Conservation (phyloP, 306 rosid genomes). For the Abrus precatorius region DNA sequence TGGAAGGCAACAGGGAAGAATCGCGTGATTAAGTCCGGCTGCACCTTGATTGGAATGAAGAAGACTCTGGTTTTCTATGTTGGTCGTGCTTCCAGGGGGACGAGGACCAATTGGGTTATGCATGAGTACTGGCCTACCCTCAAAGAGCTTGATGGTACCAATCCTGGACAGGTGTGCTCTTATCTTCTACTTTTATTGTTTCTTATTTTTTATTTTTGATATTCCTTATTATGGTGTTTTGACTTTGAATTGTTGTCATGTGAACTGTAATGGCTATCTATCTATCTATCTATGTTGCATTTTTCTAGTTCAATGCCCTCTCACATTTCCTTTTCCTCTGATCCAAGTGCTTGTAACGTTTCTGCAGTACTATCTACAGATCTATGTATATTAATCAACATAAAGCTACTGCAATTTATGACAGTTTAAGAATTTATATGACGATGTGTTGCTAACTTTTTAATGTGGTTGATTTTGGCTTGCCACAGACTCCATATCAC, state of each 20-base stretch:
- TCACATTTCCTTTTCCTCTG: background rate
- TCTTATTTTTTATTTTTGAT: background rate
- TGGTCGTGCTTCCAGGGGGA: conserved; percentile 96
- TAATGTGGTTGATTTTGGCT: conserved; percentile 45
- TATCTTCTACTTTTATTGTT: background rate
- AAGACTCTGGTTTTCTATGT: conserved; percentile 90
- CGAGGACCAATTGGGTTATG: conserved; percentile 94
- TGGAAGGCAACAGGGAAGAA: conserved; percentile 99
- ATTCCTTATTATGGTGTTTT: conserved; percentile 3
- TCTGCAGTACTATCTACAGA: conserved; percentile 6
- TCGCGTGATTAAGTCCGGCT: conserved; percentile 82
- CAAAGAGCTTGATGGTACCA: conserved; percentile 90
- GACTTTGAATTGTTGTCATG: background rate
- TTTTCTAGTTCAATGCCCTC: background rate
- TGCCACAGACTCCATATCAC: conserved; percentile 77
- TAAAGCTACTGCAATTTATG: conserved; percentile 36
- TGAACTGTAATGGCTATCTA: background rate
- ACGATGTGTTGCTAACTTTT: conserved; percentile 43
- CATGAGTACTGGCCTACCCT: conserved; percentile 91
- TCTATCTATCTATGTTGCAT: conserved; percentile 17
- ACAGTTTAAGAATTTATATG: background rate
- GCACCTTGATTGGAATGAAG: conserved; percentile 87
- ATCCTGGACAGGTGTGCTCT: conserved; percentile 90
- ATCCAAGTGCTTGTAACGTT: conserved; percentile 5
- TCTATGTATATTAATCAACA: background rate